phyloP scores from a whole-genome alignment of 2,329 filamentous ascomycete species.

The Coniochaeta sp. region DNA sequence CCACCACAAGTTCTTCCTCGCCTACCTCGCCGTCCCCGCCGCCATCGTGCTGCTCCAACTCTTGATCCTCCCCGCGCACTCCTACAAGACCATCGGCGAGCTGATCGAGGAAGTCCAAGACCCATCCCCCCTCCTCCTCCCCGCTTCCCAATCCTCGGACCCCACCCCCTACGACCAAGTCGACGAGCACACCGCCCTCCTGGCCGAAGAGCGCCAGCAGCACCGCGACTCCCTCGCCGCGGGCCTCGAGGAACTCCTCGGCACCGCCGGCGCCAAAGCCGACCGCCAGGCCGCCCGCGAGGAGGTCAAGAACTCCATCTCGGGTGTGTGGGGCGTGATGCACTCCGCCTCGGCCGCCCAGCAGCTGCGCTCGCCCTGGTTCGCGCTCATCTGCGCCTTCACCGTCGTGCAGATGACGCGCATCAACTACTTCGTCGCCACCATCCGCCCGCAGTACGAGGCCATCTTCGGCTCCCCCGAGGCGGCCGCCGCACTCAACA shows the following conservation, averaged over 20 bases:
- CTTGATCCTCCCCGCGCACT: slow-evolving; percentile 64
- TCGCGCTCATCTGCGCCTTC: slow-evolving; percentile 74
- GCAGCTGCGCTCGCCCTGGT: slow-evolving; percentile 78
- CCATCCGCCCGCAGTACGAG: slow-evolving; percentile 74
- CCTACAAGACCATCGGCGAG: slow-evolving; percentile 81
- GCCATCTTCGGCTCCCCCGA: slow-evolving; percentile 59
- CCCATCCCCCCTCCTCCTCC: slow-evolving; percentile 19
- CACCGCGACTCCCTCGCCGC: slow-evolving; percentile 57
- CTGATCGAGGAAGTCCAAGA: slow-evolving; percentile 66
- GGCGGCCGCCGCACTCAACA: slow-evolving; percentile 64
- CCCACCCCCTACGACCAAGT: slow-evolving; percentile 51
- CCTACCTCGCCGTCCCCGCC: slow-evolving; percentile 63
- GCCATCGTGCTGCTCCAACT: slow-evolving; percentile 62
- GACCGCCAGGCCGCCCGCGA: slow-evolving; percentile 59
- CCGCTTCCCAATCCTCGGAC: slow-evolving; percentile 7
- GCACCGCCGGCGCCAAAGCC: slow-evolving; percentile 47
- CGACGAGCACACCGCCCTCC: slow-evolving; percentile 48
- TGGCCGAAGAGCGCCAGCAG: slow-evolving; percentile 48
- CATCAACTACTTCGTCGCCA: slow-evolving; percentile 92
- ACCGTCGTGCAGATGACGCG: slow-evolving; percentile 69
- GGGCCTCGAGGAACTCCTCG: slow-evolving; percentile 62
- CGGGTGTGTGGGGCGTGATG: slow-evolving; percentile 81
- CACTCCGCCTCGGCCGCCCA: slow-evolving; percentile 63
- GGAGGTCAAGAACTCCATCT: slow-evolving; percentile 60
- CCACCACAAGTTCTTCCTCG: slow-evolving; percentile 62